Conservation (phyloP, 495 filamentous ascomycete genomes). For the Penicillium ucsense region DNA sequence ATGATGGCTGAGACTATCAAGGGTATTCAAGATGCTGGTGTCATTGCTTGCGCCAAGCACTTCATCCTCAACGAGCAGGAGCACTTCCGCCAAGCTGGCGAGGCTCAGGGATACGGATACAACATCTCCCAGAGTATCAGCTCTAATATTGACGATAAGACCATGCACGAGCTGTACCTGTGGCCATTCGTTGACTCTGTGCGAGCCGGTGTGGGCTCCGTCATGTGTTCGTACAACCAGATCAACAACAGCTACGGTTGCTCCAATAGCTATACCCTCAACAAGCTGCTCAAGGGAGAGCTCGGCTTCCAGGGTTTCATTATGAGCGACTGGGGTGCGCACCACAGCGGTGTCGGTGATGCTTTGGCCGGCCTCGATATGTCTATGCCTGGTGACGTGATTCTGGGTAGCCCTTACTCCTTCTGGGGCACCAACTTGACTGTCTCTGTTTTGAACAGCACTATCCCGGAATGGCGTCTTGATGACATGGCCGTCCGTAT, state of each 20-base stretch:
- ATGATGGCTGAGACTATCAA: conserved; percentile 65
- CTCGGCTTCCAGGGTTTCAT: conserved; percentile 92
- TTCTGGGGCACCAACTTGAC: conserved; percentile 88
- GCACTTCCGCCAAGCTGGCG: conserved; percentile 70
- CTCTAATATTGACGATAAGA: conserved; percentile 85
- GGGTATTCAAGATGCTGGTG: conserved; percentile 74
- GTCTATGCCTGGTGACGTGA: conserved; percentile 86
- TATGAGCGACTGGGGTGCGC: conserved; percentile 84
- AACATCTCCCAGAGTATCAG: conserved; percentile 57
- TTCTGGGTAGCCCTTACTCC: conserved; percentile 59
- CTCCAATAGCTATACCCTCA: conserved; percentile 63
- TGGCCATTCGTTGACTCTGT: conserved; percentile 78
- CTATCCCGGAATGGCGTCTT: conserved; percentile 79
- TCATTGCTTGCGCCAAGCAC: conserved; percentile 78
- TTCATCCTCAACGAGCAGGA: conserved; percentile 67
- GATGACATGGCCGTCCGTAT: conserved; percentile 92
- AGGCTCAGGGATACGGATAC: conserved; percentile 52
- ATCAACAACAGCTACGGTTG: conserved; percentile 64
- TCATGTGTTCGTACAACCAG: conserved; percentile 96
- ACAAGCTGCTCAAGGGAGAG: conserved; percentile 81
- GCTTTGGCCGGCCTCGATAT: conserved; percentile 86
- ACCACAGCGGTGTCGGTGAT: conserved; percentile 69
- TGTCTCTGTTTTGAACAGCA: conserved; percentile 78
- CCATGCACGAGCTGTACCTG: conserved; percentile 90
- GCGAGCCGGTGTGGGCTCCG: conserved; percentile 64